Conservation (phyloP, 768 basidiomycete species). For the Lepiota brunneoincarnata region DNA sequence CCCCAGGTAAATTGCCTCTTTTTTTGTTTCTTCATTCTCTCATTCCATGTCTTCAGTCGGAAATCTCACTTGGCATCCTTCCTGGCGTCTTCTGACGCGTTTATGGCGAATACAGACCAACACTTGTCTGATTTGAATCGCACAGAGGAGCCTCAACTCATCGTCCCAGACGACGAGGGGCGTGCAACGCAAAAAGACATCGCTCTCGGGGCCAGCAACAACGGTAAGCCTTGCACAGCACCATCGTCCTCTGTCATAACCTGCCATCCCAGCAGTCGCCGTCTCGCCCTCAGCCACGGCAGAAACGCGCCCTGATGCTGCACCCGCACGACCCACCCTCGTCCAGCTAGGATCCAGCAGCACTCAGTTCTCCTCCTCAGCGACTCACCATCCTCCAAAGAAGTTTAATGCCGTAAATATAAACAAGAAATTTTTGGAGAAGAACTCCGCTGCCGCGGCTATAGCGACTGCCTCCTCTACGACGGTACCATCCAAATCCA, state of each 20-base stretch:
- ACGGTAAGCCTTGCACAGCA: slow-evolving; percentile 15
- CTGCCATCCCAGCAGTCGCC: too few species aligned
- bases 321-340: slow-evolving; percentile 39
- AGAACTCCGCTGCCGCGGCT: slow-evolving; percentile 64
- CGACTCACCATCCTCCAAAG: slow-evolving; percentile 62
- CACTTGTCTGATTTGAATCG: slow-evolving; percentile 43
- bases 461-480: slow-evolving; percentile 41
- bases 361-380: slow-evolving; percentile 27
- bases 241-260: slow-evolving; percentile 11
- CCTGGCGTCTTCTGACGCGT: slow-evolving; percentile 74
- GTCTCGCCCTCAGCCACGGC: slow-evolving; percentile 13
- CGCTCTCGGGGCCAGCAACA: slow-evolving; percentile 17
- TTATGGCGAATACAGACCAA: slow-evolving; percentile 70
- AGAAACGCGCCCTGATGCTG: slow-evolving; percentile 24
- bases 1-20: slow-evolving; percentile 32
- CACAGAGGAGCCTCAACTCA: slow-evolving; percentile 24
- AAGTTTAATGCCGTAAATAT: slow-evolving; percentile 89
- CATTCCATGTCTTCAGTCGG: slow-evolving; percentile 10
- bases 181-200: slow-evolving; percentile 21
- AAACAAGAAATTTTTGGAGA: slow-evolving; percentile 96
- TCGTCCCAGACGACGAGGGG: slow-evolving; percentile 23
- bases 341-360: slow-evolving; percentile 41
- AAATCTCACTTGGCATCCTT: slow-evolving; percentile 13
- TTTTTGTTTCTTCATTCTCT: background rate
- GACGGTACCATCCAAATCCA: slow-evolving; percentile 46